A percentile compares a stretch with the other conserved stretches of the same genome.
These are phyloP conservation scores for Cercospora sp. DNA, from an alignment of 2,329 filamentous ascomycete genomes.

Conservation along the genomic window DNA sequence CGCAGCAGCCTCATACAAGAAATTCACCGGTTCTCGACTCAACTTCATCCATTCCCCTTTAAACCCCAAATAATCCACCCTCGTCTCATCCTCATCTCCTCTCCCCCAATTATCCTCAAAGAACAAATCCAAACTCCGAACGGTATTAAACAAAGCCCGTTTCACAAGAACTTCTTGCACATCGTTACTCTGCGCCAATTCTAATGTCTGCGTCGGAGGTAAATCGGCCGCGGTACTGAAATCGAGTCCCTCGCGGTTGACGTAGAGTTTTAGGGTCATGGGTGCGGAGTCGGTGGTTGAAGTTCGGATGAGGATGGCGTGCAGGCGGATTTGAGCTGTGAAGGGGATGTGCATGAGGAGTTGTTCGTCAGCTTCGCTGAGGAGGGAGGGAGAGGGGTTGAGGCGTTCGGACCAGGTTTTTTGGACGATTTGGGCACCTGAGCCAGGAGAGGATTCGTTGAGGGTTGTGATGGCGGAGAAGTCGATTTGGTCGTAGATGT, in stretches of 20 bases:
- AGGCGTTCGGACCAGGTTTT: conserved; percentile 90
- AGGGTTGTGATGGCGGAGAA: conserved; percentile 82
- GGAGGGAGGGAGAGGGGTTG: conserved; percentile 68
- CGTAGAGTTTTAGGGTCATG: conserved; percentile 78
- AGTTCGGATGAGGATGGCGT: conserved; percentile 82
- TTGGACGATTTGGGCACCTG: conserved; percentile 73
- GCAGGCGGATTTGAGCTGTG: conserved; percentile 88
- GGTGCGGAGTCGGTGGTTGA: conserved; percentile 71
- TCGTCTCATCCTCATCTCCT: conserved; percentile 76
- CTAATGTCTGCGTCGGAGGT: conserved; percentile 70
- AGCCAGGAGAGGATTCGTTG: conserved; percentile 71
- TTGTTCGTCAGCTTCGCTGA: conserved; percentile 88
- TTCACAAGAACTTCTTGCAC: conserved; percentile 86
- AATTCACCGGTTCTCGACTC: conserved; percentile 77
- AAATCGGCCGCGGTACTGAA: conserved; percentile 66
- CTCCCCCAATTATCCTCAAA: conserved; percentile 83
- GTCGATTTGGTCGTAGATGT: conserved; percentile 88
- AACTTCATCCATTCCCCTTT: conserved; percentile 91
- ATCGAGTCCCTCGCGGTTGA: conserved; percentile 85
- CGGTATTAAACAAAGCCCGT: conserved; percentile 83
- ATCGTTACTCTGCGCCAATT: conserved; percentile 73
- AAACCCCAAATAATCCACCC: conserved; percentile 82
- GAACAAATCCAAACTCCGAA: conserved; percentile 80
- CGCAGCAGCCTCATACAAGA: conserved; percentile 90
- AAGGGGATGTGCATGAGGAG: conserved; percentile 95